These are phyloP conservation scores for Testicularia cyperi DNA, from an alignment of 1,284 basidiomycete genomes.

Conservation along the genomic window DNA sequence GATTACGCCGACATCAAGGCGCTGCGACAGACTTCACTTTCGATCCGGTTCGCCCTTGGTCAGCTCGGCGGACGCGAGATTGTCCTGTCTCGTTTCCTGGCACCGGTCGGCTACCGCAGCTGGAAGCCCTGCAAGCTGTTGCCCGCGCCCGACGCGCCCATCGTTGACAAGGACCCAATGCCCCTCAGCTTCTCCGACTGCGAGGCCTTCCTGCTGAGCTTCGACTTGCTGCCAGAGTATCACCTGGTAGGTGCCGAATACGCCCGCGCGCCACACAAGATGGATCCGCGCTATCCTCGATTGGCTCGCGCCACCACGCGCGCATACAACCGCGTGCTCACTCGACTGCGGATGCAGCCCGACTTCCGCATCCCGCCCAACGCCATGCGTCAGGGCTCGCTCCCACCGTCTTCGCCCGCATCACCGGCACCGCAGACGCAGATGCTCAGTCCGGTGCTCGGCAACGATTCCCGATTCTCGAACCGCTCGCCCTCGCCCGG, in stretches of 20 bases:
- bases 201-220: constrained; percentile 53
- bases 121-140: constrained; percentile 27
- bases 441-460: no score
- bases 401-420: constrained; percentile 1
- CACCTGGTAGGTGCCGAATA: constrained; percentile 41
- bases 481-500: neutral
- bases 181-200: constrained; percentile 48
- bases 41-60: constrained; percentile 39
- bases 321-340: constrained; percentile 60
- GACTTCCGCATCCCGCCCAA: constrained; percentile 6
- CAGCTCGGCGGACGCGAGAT: constrained; percentile 37
- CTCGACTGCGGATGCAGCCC: constrained; percentile 57
- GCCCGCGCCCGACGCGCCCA: neutral
- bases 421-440: no score
- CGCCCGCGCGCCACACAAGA: constrained; percentile 33
- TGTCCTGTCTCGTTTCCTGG: constrained; percentile 51
- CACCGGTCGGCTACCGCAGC: constrained; percentile 42
- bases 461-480: no score
- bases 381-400: neutral
- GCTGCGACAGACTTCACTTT: constrained; percentile 45
- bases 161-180: constrained; percentile 40
- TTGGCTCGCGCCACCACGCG: constrained; percentile 59
- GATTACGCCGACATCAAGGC: constrained; percentile 52
- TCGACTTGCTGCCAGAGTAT: constrained; percentile 48
- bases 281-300: constrained; percentile 53